Conservation (phyloP, 2,329 filamentous ascomycete genomes). For the Capronia epimyces region DNA sequence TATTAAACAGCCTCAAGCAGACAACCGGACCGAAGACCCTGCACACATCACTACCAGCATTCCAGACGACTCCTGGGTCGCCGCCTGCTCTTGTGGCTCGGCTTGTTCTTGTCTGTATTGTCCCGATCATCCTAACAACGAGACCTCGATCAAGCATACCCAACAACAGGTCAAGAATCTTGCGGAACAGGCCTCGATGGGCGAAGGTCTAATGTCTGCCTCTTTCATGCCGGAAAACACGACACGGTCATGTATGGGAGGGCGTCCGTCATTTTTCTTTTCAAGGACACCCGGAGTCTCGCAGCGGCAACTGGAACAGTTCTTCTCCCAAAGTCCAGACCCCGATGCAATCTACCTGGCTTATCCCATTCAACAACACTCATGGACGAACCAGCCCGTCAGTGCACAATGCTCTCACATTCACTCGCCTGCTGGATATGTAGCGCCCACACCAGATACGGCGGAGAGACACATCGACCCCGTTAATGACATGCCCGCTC, state of each 20-base stretch:
- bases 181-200: conserved; percentile 20
- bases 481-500: conserved; percentile 5
- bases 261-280: conserved; percentile 24
- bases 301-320: conserved; percentile 21
- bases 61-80: conserved; percentile 9
- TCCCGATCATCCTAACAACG: conserved; percentile 30
- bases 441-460: conserved; percentile 9
- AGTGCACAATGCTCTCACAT: conserved; percentile 20
- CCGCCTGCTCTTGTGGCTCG: conserved; percentile 27
- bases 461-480: conserved; percentile 9
- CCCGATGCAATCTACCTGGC: conserved; percentile 23
- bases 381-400: conserved; percentile 21
- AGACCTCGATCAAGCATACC: conserved; percentile 24
- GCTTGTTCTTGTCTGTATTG: conserved; percentile 29
- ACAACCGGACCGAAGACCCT: conserved; percentile 1
- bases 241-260: conserved; percentile 27
- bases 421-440: conserved; percentile 10
- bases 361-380: conserved; percentile 26
- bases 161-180: conserved; percentile 26
- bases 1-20: conserved; percentile 7
- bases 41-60: background rate
- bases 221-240: conserved; percentile 14
- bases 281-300: conserved; percentile 20
- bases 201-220: conserved; percentile 11
- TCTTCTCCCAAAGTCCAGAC: conserved; percentile 17